A percentile compares a stretch with the other conserved stretches of the same genome.
Evolutionary conservation across 208 protist genomes (phyloP).

Genomic region (Leishmania mexicana): DNA sequence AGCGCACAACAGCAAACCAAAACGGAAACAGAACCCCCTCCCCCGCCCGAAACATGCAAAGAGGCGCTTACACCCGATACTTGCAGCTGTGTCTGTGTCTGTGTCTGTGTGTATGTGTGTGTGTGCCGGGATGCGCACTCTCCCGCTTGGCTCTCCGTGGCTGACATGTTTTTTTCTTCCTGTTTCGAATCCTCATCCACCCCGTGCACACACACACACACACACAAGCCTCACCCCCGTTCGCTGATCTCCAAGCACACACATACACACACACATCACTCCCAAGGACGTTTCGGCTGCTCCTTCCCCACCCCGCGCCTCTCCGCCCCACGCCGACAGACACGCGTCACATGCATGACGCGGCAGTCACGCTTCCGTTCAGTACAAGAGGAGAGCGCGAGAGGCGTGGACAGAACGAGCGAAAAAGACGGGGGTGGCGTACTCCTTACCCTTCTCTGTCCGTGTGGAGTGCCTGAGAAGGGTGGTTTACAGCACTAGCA

Average conservation of each 20-base stretch:
- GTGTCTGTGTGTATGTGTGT: background rate
- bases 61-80: background rate
- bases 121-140: background rate
- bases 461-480: background rate
- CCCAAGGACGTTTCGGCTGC: background rate
- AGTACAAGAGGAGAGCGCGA: background rate
- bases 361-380: background rate
- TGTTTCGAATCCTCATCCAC: background rate
- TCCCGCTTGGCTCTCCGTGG: background rate
- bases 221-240: too few relatives aligned
- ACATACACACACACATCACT: too few relatives aligned
- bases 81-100: background rate
- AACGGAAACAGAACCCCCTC: background rate
- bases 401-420: background rate
- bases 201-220: too few relatives aligned
- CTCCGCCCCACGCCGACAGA: background rate
- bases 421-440: background rate
- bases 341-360: background rate
- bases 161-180: background rate
- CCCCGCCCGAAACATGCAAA: background rate
- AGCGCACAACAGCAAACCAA: too few relatives aligned
- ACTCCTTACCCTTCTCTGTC: background rate
- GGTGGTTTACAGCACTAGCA: background rate
- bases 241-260: too few relatives aligned
- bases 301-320: background rate